phyloP scores from a whole-genome alignment of 805 yeast species.

The Lipomyces sp. region DNA sequence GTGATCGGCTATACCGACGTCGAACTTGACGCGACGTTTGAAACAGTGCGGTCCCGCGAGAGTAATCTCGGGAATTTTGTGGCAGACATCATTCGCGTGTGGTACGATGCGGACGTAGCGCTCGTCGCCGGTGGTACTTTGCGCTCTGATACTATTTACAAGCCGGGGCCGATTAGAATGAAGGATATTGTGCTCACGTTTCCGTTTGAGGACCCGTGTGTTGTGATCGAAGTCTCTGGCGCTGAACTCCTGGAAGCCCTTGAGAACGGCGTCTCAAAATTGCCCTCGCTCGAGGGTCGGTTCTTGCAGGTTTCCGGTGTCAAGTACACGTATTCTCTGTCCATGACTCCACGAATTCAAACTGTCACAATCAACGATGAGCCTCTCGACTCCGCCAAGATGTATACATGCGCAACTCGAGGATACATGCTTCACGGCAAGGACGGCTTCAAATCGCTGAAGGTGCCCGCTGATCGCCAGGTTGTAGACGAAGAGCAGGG shows the following conservation, averaged over 20 bases:
- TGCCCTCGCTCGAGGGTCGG: conserved; percentile 31
- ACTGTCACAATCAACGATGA: conserved; percentile 14
- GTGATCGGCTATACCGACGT: conserved; percentile 28
- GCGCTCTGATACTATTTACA: conserved; percentile 28
- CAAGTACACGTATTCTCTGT: conserved; percentile 18
- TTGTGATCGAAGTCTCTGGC: conserved; percentile 28
- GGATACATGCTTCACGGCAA: conserved; percentile 29
- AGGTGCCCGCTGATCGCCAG: conserved; percentile 18
- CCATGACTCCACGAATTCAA: conserved; percentile 20
- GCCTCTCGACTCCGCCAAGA: conserved; percentile 21
- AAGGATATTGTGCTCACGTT: conserved; percentile 28
- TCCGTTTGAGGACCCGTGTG: conserved; percentile 32
- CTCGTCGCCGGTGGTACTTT: conserved; percentile 31
- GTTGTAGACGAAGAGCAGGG: conserved; percentile 30
- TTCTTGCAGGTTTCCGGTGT: conserved; percentile 30
- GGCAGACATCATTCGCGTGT: conserved; percentile 26
- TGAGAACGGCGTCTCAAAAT: conserved; percentile 29
- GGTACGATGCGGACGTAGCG: conserved; percentile 29
- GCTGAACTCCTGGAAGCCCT: conserved; percentile 22
- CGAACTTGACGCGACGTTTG: conserved; percentile 26
- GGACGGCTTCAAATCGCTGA: conserved; percentile 26
- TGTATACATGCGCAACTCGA: conserved; percentile 27
- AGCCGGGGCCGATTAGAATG: conserved; percentile 21
- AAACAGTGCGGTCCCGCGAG: conserved; percentile 28
- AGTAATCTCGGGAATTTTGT: conserved; percentile 28